Base-by-base conservation (phyloP, 106 monocot genomes). In the Dendrobium chrysotoxum region DNA sequence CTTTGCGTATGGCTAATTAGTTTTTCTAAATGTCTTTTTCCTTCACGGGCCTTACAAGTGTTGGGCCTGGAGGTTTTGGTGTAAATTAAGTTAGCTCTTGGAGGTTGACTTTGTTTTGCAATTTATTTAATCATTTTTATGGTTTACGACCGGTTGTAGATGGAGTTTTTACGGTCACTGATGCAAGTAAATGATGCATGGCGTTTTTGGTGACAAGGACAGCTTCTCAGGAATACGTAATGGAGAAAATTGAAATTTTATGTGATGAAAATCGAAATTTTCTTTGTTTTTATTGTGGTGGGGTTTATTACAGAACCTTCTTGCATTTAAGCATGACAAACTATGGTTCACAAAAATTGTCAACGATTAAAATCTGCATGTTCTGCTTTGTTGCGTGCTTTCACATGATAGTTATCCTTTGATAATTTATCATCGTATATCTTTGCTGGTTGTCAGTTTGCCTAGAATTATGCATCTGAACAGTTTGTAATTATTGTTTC, bases 401-500 rank as follows among this genome's bases (percentile, higher is more conserved):
- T 70, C 70, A 35, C 70, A 30, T 70, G 70, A 70, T 70, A 70
- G 70, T 35, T 35, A 17, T 35, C 5, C 12, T 70, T 28, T 70
- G 3, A 70, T 28, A 31, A 70, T 70, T 28, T 12, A 35, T 70
- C 70, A 30, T 70, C 15, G 13, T 12, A 35, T 70, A 13, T 15
- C 16, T 70, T 70, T 70, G 16, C 31, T 70, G 28, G 64, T 35
- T 30, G 3, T 31, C 26, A 70, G 16, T 70, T 35, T 15, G 7
- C 70, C 35, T 9, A 4, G 61, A 61, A 61, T 61, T n/a, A 61
- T 61, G n/a, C 23, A 23, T 70, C 28, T 31, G 35, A 13, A 23
- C 57, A 61, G 20, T 1, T 61, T 70, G 70, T 70, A 31, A 70
- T 30, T 70, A 31, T 70, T 70, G 70, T 70, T 70, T 70, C 70